phyloP scores from a whole-genome alignment of 352 stramenopile genomes.

The Paralagenidium karlingii region DNA sequence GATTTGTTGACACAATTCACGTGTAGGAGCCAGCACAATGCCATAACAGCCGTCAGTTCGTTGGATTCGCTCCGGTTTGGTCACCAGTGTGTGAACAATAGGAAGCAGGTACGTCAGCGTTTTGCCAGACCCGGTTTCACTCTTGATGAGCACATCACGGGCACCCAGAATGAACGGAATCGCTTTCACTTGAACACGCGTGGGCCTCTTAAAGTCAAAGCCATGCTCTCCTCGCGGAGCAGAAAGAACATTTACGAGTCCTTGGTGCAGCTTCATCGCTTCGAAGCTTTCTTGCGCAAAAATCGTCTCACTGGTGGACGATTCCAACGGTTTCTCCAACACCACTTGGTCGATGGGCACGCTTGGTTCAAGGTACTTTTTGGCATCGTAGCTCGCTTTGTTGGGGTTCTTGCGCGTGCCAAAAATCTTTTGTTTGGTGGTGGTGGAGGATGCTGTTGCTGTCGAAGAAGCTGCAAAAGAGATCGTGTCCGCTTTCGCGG shows the following conservation, averaged over 20 bases:
- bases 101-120: conserved; percentile 94
- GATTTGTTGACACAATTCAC: conserved; percentile 30
- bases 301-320: conserved; percentile 71
- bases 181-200: conserved; percentile 72
- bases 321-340: conserved; percentile 56
- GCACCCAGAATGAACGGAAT: conserved; percentile 53
- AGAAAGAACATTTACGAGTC: conserved; percentile 52
- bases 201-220: conserved; percentile 68
- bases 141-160: conserved; percentile 91
- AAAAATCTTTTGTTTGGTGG: conserved; percentile 12
- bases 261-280: conserved; percentile 50
- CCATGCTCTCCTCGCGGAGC: conserved; percentile 31
- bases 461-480: background rate
- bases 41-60: conserved; percentile 79
- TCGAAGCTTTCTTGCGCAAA: conserved; percentile 64
- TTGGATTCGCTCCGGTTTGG: conserved; percentile 48
- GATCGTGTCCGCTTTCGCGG: background rate
- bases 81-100: conserved; percentile 85
- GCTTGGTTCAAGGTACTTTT: conserved; percentile 36
- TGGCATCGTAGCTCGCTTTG: conserved; percentile 55
- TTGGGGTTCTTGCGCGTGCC: conserved; percentile 76
- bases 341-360: conserved; percentile 43
- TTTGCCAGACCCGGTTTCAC: conserved; percentile 94
- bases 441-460: background rate
- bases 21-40: conserved; percentile 55